Evolutionary conservation across 2,329 filamentous ascomycete species (phyloP).

Genomic region (Monilinia vaccinii-corymbosi): DNA sequence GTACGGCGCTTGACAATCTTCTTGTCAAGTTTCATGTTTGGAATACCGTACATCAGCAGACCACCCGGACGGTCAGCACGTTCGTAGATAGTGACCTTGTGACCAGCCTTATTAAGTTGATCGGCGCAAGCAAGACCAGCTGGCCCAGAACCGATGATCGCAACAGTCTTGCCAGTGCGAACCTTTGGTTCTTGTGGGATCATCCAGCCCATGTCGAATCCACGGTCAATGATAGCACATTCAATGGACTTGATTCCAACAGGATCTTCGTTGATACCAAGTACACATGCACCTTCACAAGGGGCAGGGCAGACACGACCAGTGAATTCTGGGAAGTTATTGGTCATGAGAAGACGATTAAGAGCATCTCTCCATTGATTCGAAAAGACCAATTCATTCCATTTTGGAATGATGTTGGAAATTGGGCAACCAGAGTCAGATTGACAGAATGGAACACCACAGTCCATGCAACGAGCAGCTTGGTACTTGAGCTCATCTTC

Average conservation of each 20-base stretch:
- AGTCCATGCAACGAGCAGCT: conserved; percentile 96
- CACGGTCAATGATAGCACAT: conserved; percentile 94
- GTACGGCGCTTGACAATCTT: conserved; percentile 91
- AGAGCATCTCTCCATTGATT: conserved; percentile 85
- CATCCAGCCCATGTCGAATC: conserved; percentile 99
- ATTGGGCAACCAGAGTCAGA: conserved; percentile 94
- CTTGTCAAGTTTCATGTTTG: conserved; percentile 99
- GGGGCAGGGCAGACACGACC: conserved; percentile 94
- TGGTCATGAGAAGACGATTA: conserved; percentile 87
- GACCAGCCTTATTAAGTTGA: conserved; percentile 88
- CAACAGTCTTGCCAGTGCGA: conserved; percentile 80
- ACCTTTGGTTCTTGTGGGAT: conserved; percentile 67
- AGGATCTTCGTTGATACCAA: conserved; percentile 94
- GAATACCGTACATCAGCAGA: conserved; percentile 95
- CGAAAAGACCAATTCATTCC: conserved; percentile 74
- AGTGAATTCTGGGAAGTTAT: conserved; percentile 98
- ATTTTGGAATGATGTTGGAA: conserved; percentile 95
- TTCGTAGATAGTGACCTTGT: conserved; percentile 84
- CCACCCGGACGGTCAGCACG: conserved; percentile 84
- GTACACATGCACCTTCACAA: conserved; percentile 90
- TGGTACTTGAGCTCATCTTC: conserved; percentile 97
- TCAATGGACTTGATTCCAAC: conserved; percentile 98
- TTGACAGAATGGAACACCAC: conserved; percentile 96
- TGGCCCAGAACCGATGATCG: conserved; percentile 85
- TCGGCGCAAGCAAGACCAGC: conserved; percentile 85